Evolutionary conservation across 2,329 filamentous ascomycete genomes (phyloP), one percentile per base, ranked within the genome.

Genomic region (Chaetoscypha palmicola): DNA sequence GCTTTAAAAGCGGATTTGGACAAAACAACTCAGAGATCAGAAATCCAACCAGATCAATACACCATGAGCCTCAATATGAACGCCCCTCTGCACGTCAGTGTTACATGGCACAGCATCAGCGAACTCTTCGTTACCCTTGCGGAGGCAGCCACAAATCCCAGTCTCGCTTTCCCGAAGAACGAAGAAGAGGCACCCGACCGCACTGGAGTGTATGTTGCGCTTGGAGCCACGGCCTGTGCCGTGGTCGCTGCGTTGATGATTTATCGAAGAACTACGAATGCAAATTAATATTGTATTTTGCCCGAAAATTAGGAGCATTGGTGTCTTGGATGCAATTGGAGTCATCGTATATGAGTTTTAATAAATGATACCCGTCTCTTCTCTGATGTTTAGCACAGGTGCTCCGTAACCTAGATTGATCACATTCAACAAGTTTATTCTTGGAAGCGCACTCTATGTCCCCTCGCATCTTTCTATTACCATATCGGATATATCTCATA

Each of bases 1-100:
- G 92, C 91, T 0, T 72, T 97, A 47, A 98, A 98, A 66, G 92
- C 92, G 2, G 92, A 98, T 64, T 80, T 85, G 54, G 92, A 98
- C 64, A 94, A 95, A 64, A 94, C 91, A 3, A 96, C 89, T n/a
- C 92, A 98, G 66, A 78, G 92, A 47, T 85, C 86, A 48, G 88
- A 95, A 63, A 69, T 83, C 51, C 91, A 96, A 64, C 92, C 92
- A 1, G 92, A 98, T 61, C 83, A 89, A 51, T 96, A 96, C 66
- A 94, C 90, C 0, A 79, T 83, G 39, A 74, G 76, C 28, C 70
- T 94, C 55, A 90, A 86, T 62, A 94, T 97, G 86, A 81, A 85
- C 43, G 82, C 90, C 2, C 92, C 92, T 4, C 70, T 97, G 31
- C 94, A 98, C 67, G 92, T 96, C 41, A 95, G 88, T 59, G 89